phyloP scores from a whole-genome alignment of 768 basidiomycete species.

The Dacryopinax primogenitus region DNA sequence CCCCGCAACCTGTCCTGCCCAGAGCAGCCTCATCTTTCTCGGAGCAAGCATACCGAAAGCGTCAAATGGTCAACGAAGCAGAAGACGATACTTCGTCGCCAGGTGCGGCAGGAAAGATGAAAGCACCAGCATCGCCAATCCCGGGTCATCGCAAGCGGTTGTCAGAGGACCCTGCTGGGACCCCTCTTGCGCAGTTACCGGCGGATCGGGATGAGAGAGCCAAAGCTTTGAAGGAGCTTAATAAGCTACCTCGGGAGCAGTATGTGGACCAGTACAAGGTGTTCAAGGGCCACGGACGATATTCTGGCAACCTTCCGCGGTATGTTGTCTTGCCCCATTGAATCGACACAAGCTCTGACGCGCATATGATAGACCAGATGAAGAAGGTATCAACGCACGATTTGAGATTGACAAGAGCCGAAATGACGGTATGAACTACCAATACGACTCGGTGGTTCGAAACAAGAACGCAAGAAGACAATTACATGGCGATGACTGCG shows the following conservation, averaged over 20 bases:
- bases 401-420: conserved; percentile 52
- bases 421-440: conserved; percentile 54
- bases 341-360: conserved; percentile 4
- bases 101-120: background rate
- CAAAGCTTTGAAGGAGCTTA: conserved; percentile 19
- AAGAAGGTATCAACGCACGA: conserved; percentile 44
- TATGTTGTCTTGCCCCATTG: conserved; percentile 12
- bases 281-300: conserved; percentile 48
- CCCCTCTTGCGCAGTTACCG: background rate
- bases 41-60: background rate
- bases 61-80: background rate
- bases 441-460: conserved; percentile 68
- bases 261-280: conserved; percentile 15
- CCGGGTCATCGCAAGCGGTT: background rate
- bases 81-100: background rate
- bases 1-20: background rate
- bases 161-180: too few relatives aligned
- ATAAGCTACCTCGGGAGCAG: conserved; percentile 19
- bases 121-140: background rate
- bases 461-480: conserved; percentile 46
- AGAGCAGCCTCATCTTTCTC: background rate
- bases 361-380: conserved; percentile 20
- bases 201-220: conserved; percentile 21
- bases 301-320: conserved; percentile 25
- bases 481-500: conserved; percentile 68